phyloP scores from a whole-genome alignment of 768 basidiomycete species.

The Psilocybe cyanescens region DNA sequence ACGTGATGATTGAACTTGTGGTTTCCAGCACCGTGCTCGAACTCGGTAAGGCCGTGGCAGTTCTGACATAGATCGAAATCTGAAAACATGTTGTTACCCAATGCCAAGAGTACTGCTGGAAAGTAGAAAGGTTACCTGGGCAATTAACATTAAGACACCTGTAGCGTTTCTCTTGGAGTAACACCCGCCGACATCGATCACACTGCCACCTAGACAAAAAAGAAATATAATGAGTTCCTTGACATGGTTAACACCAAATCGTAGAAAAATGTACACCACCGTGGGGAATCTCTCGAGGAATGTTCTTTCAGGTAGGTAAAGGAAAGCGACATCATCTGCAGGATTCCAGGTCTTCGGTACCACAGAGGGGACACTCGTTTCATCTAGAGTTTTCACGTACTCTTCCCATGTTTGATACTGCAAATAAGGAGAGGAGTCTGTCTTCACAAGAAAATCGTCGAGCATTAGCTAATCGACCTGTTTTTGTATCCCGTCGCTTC shows the following conservation, averaged over 20 bases:
- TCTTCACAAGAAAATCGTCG: slow-evolving; percentile 4
- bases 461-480: not conserved
- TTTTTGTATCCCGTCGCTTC: not conserved
- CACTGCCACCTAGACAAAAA: not conserved
- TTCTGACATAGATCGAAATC: not conserved
- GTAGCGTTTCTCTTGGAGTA: not conserved
- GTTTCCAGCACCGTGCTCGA: not conserved
- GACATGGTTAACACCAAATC: too few relatives aligned
- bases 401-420: slow-evolving; percentile 19
- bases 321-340: not conserved
- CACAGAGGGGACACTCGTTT: not conserved
- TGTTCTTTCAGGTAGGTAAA: too few relatives aligned
- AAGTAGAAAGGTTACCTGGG: not conserved
- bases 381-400: not conserved
- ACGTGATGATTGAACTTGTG: not conserved
- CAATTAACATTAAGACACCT: not conserved
- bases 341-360: slow-evolving; percentile 13
- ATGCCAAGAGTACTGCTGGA: too few relatives aligned
- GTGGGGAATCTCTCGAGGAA: too few relatives aligned
- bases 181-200: not conserved
- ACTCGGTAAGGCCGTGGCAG: not conserved
- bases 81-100: not conserved
- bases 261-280: too few relatives aligned
- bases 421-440: not conserved
- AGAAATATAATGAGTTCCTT: not conserved